A percentile compares a stretch with the other conserved stretches of the same genome.
Conservation (phyloP, 2,329 filamentous ascomycete species). For the Nothophoma quercina region DNA sequence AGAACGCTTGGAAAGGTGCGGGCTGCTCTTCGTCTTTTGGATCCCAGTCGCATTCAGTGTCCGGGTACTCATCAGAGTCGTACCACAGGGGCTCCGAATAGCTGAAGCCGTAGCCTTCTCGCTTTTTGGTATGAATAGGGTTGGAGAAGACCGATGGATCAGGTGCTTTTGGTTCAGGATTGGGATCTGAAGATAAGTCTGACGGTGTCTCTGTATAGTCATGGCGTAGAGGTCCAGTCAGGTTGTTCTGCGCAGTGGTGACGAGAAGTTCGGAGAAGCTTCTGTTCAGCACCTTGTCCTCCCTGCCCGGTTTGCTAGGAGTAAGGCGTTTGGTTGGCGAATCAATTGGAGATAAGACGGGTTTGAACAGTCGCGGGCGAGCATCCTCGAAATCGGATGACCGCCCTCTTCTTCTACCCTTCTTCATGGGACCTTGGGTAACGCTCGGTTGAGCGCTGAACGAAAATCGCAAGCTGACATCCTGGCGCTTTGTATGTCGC, state of each 20-base stretch:
- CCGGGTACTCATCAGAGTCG: slow-evolving; percentile 35
- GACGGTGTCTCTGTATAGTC: slow-evolving; percentile 10
- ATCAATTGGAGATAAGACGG: slow-evolving; percentile 7
- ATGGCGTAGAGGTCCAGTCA: slow-evolving; percentile 8
- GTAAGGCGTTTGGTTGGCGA: slow-evolving; percentile 10
- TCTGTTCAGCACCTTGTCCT: slow-evolving; percentile 12
- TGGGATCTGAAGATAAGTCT: slow-evolving; percentile 8
- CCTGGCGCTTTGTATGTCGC: slow-evolving; percentile 7
- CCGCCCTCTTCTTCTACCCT: slow-evolving; percentile 14
- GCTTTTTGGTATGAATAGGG: slow-evolving; percentile 28
- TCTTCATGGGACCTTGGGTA: slow-evolving; percentile 12
- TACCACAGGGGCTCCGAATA: slow-evolving; percentile 31
- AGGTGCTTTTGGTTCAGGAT: slow-evolving; percentile 9
- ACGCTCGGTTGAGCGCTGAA: slow-evolving; percentile 14
- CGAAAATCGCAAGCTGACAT: slow-evolving; percentile 27
- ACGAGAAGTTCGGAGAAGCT: slow-evolving; percentile 17
- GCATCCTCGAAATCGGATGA: background rate
- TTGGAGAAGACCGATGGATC: slow-evolving; percentile 19
- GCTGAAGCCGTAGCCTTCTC: slow-evolving; percentile 36
- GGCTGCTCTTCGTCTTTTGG: slow-evolving; percentile 9
- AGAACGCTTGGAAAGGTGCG: background rate
- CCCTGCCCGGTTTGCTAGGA: slow-evolving; percentile 1
- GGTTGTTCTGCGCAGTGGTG: slow-evolving; percentile 10
- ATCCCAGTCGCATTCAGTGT: slow-evolving; percentile 30
- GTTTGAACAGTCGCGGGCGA: background rate